phyloP scores from a whole-genome alignment of 495 filamentous ascomycete genomes.

The Talaromyces trachyspermus region DNA sequence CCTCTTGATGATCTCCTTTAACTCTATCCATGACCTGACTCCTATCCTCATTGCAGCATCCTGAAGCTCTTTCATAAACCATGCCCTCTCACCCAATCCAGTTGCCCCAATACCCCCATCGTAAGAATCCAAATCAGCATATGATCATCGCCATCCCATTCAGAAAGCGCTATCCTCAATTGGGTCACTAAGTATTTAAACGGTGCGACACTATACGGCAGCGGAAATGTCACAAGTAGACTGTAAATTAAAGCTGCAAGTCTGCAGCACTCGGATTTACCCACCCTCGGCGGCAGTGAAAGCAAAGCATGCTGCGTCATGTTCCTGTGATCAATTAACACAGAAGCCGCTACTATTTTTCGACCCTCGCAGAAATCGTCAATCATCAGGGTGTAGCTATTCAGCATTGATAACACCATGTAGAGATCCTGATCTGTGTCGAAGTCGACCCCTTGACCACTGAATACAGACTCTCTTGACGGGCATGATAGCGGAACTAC shows the following conservation, averaged over 20 bases:
- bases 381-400: neutral
- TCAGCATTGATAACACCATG: neutral
- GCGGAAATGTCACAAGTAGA: neutral
- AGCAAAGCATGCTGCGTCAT: neutral
- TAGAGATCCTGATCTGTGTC: neutral
- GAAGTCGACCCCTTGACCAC: neutral
- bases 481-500: neutral
- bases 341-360: neutral
- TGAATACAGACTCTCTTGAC: neutral
- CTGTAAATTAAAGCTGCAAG: neutral
- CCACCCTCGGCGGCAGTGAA: neutral
- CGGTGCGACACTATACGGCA: neutral
- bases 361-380: neutral
- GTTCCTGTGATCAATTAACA: neutral
- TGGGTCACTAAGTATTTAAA: neutral
- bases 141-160: neutral
- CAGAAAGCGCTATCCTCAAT: neutral
- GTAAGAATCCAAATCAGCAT: neutral
- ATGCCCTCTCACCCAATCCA: neutral
- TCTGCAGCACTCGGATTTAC: neutral
- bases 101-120: neutral
- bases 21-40: neutral
- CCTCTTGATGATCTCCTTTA: neutral
- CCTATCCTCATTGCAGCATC: neutral
- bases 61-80: neutral